Percentiles rank a stretch among this genome's conserved stretches.
These are phyloP conservation scores for Hericium coralloides DNA, from an alignment of 768 basidiomycete species.

Conservation along the genomic window DNA sequence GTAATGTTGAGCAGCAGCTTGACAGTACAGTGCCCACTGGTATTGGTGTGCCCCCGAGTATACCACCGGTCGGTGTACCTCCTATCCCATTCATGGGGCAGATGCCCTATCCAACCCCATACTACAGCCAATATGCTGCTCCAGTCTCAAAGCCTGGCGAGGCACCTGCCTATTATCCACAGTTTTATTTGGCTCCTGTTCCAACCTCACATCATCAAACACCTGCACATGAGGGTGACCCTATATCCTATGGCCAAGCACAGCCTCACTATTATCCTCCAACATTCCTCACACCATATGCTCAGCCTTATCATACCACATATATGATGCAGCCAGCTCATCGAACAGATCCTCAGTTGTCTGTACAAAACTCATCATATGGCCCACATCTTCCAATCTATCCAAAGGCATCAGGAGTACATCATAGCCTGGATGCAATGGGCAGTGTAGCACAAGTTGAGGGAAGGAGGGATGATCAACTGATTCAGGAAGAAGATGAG, in stretches of 20 bases:
- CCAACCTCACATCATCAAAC: constrained; percentile 26
- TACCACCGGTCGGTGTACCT: constrained; percentile 27
- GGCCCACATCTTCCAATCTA: constrained; percentile 31
- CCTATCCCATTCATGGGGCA: constrained; percentile 46
- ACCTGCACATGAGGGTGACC: constrained; percentile 27
- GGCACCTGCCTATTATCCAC: constrained; percentile 42
- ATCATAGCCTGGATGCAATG: no score
- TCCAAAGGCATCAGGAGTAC: constrained; percentile 24
- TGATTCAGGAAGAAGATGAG: no score
- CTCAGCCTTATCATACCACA: constrained; percentile 36
- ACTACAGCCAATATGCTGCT: constrained; percentile 47
- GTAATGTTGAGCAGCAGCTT: constrained; percentile 34
- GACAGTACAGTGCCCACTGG: constrained; percentile 30
- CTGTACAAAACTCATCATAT: constrained; percentile 25
- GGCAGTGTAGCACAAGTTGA: no score
- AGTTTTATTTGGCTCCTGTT: constrained; percentile 35
- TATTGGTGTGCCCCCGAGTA: constrained; percentile 22
- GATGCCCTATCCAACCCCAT: constrained; percentile 43
- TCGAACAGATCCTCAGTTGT: constrained; percentile 21
- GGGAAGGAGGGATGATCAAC: no score
- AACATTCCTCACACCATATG: constrained; percentile 37
- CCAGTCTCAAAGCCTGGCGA: constrained; percentile 41
- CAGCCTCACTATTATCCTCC: constrained; percentile 37
- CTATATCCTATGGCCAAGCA: constrained; percentile 23
- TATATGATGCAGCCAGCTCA: constrained; percentile 33